Evolutionary conservation across 2,329 filamentous ascomycete species (phyloP), one percentile per base, ranked within the genome.

Genomic region (Talaromyces funiculosus): DNA sequence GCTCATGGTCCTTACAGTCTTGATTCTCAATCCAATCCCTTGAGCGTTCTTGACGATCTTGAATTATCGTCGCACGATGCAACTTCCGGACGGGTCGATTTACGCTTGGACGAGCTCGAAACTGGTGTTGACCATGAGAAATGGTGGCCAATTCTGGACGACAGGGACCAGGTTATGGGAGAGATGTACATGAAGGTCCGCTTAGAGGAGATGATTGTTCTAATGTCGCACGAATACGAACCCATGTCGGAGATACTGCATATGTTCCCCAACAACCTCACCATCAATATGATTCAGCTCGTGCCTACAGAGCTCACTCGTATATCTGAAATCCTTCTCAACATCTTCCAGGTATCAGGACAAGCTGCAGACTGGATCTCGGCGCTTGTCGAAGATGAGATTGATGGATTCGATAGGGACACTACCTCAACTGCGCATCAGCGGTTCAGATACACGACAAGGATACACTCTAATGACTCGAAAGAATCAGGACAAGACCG

Each of bases 271-370:
- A 88, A 89, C 35, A 90, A 90, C 0, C 79, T 99, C 60, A 97
- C 93, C 0, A 82, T 90, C 38, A 89, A 96, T 71, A 90, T 99
- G 66, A 87, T 91, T 2, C 85, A 90, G 47, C 84, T 89, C 60
- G 81, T 97, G 59, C 89, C 91, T 0, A 84, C 86, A 2, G 89
- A 91, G 68, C 80, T 97, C 35, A 88, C 89, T 57, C 83, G 85
- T n/a, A 75, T 97, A 8, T 90, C 92, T 2, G 92, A 97, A 70
- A 86, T 89, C 29, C 85, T 97, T 38, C 78, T 97, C 64, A 95
- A 97, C 71, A 96, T 99, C 57, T 99, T 93, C 68, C 94, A 99
- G 71, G 92, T 96, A 3, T 93, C 92, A 2, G 91, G 90, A 0
- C 85, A 85, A 38, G 89, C 90, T 2, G 83, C 84, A 45, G 91